A percentile compares a stretch with the other conserved stretches of the same genome.
These are phyloP conservation scores for Dianthus caryophyllus DNA, from an alignment of 148 eudicot genomes.

Conservation along the genomic window DNA sequence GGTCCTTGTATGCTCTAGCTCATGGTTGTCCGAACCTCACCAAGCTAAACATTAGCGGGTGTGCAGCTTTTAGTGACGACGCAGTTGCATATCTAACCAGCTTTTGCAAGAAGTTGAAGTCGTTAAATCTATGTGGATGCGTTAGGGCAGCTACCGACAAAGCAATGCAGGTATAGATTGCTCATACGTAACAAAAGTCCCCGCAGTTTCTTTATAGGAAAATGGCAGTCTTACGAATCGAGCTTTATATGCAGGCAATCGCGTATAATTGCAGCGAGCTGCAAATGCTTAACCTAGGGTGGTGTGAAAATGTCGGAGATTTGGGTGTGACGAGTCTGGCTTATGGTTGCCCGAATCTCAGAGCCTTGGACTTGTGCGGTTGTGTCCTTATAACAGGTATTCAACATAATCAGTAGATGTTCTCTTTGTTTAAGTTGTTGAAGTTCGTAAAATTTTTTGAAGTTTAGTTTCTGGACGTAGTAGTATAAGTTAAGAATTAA, in stretches of 20 bases:
- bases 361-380: slow-evolving; percentile 89
- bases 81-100: slow-evolving; percentile 61
- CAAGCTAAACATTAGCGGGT: slow-evolving; percentile 83
- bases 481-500: no score
- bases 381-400: slow-evolving; percentile 95
- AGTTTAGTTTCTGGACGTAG: no score
- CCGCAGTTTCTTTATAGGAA: neutral
- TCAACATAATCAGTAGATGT: neutral
- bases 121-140: slow-evolving; percentile 86
- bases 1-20: slow-evolving; percentile 75
- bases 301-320: slow-evolving; percentile 93
- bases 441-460: no score
- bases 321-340: slow-evolving; percentile 82
- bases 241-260: slow-evolving; percentile 52
- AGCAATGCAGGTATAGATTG: slow-evolving; percentile 63
- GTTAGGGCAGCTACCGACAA: slow-evolving; percentile 81
- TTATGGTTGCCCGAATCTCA: slow-evolving; percentile 80
- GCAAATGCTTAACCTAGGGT: slow-evolving; percentile 75
- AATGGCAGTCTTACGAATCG: neutral
- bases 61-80: slow-evolving; percentile 64
- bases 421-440: no score
- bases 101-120: slow-evolving; percentile 63
- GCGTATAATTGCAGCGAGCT: slow-evolving; percentile 73
- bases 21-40: slow-evolving; percentile 74
- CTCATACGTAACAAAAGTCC: neutral